phyloP scores from a whole-genome alignment of 1,139 yeast genomes.

The Taphrina confusa region DNA sequence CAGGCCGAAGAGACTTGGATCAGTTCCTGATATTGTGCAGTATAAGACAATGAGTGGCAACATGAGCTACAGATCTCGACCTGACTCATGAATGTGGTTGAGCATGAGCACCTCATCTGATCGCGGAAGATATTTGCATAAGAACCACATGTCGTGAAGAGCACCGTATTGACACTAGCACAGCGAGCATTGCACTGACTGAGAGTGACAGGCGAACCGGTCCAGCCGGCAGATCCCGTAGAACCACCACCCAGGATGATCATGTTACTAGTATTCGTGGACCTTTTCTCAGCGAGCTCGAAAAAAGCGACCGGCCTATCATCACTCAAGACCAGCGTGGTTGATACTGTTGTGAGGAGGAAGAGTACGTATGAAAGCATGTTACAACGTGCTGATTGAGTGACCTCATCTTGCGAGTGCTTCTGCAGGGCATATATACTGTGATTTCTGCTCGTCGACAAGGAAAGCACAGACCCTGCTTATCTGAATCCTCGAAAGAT shows the following conservation, averaged over 20 bases:
- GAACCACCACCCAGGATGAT: conserved; percentile 6
- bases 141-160: conserved; percentile 21
- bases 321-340: no score
- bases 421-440: no score
- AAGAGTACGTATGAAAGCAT: no score
- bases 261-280: background rate
- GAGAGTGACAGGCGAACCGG: conserved; percentile 13
- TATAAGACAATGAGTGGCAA: conserved; percentile 12
- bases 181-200: conserved; percentile 30
- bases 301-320: no score
- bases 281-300: no score
- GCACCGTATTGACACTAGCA: conserved; percentile 16
- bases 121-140: background rate
- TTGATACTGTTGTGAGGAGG: no score
- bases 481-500: background rate
- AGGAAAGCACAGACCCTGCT: no score
- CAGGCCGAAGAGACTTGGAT: conserved; percentile 20
- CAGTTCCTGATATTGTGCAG: conserved; percentile 1
- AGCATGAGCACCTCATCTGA: conserved; percentile 29
- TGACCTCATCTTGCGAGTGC: no score
- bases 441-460: no score
- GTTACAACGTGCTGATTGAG: no score
- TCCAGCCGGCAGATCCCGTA: conserved; percentile 4
- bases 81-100: conserved; percentile 11
- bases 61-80: conserved; percentile 18